Conservation (phyloP, 805 yeast species). For the Lipomyces starkeyi region DNA sequence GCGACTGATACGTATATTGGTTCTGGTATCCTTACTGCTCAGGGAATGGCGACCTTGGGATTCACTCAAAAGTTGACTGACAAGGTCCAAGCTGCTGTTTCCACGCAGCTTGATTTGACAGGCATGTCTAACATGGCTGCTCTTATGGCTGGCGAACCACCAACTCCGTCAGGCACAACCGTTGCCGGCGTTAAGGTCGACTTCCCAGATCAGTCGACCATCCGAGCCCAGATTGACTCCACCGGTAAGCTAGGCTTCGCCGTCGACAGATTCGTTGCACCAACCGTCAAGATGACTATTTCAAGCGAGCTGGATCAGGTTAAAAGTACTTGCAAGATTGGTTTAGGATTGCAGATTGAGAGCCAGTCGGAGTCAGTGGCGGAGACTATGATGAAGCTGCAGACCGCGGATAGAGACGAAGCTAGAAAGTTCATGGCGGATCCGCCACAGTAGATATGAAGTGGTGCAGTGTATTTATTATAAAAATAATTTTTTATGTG, state of each 20-base stretch:
- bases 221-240: slow-evolving; percentile 93
- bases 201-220: slow-evolving; percentile 85
- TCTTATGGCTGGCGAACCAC: slow-evolving; percentile 76
- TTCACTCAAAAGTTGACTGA: slow-evolving; percentile 94
- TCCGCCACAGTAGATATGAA: slow-evolving; percentile 31
- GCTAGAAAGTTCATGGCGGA: slow-evolving; percentile 31
- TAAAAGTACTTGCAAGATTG: slow-evolving; percentile 78
- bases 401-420: slow-evolving; percentile 27
- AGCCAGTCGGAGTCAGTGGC: slow-evolving; percentile 87
- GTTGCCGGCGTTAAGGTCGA: slow-evolving; percentile 97
- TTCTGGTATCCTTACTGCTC: slow-evolving; percentile 86
- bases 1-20: slow-evolving; percentile 90
- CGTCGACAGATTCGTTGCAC: slow-evolving; percentile 91
- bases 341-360: slow-evolving; percentile 95
- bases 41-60: slow-evolving; percentile 85
- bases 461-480: slow-evolving; percentile 1
- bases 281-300: slow-evolving; percentile 86
- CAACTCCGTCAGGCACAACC: slow-evolving; percentile 80
- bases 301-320: slow-evolving; percentile 91
- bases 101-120: slow-evolving; percentile 65
- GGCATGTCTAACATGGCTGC: slow-evolving; percentile 44
- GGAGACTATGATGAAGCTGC: slow-evolving; percentile 21
- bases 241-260: slow-evolving; percentile 88
- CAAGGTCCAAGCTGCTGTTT: slow-evolving; percentile 93
- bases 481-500: slow-evolving; percentile 6